Conservation (phyloP, 2,329 filamentous ascomycete species). For the Rasamsonia emersonii region DNA sequence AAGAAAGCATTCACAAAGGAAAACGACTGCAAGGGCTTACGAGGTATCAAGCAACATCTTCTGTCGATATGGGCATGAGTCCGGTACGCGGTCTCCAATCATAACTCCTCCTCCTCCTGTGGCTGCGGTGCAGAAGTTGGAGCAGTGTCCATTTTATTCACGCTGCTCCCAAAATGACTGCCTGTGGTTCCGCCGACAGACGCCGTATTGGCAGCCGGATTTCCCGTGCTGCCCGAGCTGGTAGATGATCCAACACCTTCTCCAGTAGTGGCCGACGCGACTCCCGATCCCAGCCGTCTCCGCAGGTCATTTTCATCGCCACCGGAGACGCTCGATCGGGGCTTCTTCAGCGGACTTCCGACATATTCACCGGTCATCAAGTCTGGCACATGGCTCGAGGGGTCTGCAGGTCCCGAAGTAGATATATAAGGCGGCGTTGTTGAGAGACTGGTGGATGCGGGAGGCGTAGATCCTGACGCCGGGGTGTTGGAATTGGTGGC, state of each 20-base stretch:
- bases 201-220: slow-evolving; percentile 2
- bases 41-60: too few relatives aligned
- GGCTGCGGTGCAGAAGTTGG: slow-evolving; percentile 3
- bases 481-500: slow-evolving; percentile 34
- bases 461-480: slow-evolving; percentile 29
- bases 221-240: background rate
- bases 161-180: slow-evolving; percentile 8
- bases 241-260: slow-evolving; percentile 21
- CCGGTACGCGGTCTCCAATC: too few relatives aligned
- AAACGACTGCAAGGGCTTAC: too few relatives aligned
- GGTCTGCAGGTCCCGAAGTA: slow-evolving; percentile 12
- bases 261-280: slow-evolving; percentile 31
- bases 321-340: slow-evolving; percentile 36
- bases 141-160: slow-evolving; percentile 3
- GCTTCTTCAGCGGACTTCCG: slow-evolving; percentile 40
- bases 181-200: slow-evolving; percentile 9
- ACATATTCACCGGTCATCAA: slow-evolving; percentile 28
- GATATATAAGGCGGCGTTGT: slow-evolving; percentile 24
- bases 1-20: too few relatives aligned
- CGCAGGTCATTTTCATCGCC: slow-evolving; percentile 33
- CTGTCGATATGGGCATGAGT: too few relatives aligned
- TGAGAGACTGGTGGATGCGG: slow-evolving; percentile 22
- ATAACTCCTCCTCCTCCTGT: slow-evolving; percentile 6
- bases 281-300: slow-evolving; percentile 30
- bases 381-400: slow-evolving; percentile 14